Evolutionary conservation across 2,329 filamentous ascomycete species (phyloP), one percentile per base, ranked within the genome.

Genomic region (Pestalotiopsis sp.): DNA sequence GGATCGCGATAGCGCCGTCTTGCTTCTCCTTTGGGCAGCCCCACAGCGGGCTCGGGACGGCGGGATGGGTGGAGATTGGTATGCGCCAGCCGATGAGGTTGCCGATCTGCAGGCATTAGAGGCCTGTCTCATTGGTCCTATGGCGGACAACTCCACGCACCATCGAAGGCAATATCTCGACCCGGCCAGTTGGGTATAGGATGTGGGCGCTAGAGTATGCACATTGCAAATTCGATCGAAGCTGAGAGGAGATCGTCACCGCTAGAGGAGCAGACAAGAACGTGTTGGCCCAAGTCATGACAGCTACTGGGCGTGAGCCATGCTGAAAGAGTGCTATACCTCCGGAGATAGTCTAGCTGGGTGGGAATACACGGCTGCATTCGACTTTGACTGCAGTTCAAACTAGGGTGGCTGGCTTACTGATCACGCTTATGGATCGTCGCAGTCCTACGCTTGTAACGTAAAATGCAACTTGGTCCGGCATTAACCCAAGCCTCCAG

Each of bases 331-430:
- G 27, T 31, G 27, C 27, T 31, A 31, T 31, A 31, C 27, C 27
- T 31, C 27, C 27, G 27, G 6, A 31, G 27, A 31, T 52, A 52
- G 45, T 52, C 7, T n/a, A 45, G 39, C 39, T n/a, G 45, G 45
- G 45, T 52, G 45, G 45, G 17, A 52, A 9, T n/a, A 52, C 45
- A 52, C 13, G 6, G 17, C 17, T 17, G 59, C 27, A 61, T 36
- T 61, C 41, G 25, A 61, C 59, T 61, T 41, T 39, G 12, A 61
- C 31, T 23, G 59, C 59, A 27, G 17, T 38, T 27, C 5, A 36
- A 61, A 36, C 59, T 61, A 13, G 25, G 17, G 59, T 61, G 59
- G 59, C 59, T 61, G 31, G 59, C 59, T 61, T 31, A 31, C 27
- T 31, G 27, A 31, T 31, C 27, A 31, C 27, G 27, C 27, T 31